Percentiles rank a stretch among this genome's conserved stretches.
phyloP scores from a whole-genome alignment of 73 alveolate genomes.

The Paramecium sonneborni region DNA sequence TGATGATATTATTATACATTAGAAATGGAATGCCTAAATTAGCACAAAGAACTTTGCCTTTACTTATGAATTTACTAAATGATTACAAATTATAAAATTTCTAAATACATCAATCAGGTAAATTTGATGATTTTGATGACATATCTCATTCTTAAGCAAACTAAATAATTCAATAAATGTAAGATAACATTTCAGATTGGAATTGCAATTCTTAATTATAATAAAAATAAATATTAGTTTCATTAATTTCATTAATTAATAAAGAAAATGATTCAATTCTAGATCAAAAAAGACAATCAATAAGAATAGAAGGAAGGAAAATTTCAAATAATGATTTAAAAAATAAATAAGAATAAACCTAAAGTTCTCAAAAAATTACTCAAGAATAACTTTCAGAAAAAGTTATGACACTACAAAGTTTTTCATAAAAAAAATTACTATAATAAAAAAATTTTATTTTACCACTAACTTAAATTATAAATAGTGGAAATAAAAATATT shows the following conservation, averaged over 20 bases:
- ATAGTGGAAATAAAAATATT: background rate
- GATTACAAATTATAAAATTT: background rate
- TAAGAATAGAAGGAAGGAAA: background rate
- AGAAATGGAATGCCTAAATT: slow-evolving; percentile 18
- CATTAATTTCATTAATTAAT: background rate
- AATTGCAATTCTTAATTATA: background rate
- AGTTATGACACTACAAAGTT: background rate
- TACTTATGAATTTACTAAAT: background rate
- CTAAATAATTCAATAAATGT: background rate
- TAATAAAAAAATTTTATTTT: background rate
- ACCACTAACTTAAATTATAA: background rate
- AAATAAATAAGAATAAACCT: background rate
- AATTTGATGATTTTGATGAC: slow-evolving; percentile 9
- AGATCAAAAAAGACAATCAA: background rate
- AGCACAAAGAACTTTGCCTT: slow-evolving; percentile 13
- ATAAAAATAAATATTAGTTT: background rate
- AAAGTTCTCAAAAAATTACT: background rate
- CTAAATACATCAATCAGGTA: background rate
- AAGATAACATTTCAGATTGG: background rate
- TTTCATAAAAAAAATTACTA: background rate
- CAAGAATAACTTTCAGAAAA: background rate
- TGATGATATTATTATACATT: background rate
- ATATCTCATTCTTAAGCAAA: background rate
- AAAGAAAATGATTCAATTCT: background rate
- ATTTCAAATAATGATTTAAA: background rate